These are phyloP conservation scores for Echinosophora koreensis DNA, from an alignment of 306 rosid species.

Conservation along the genomic window DNA sequence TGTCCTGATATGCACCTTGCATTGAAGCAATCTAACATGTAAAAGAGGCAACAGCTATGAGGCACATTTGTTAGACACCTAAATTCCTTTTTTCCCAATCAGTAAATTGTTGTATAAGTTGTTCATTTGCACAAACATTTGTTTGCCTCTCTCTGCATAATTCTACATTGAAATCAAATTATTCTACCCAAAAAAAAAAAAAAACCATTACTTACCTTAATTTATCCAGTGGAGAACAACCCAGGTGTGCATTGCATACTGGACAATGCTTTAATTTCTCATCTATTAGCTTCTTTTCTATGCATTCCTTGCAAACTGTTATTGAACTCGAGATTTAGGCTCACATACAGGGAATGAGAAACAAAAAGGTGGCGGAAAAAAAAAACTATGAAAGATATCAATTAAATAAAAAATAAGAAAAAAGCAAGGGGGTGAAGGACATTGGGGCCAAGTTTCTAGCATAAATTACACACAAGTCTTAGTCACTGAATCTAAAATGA, in stretches of 20 bases:
- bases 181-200: background rate
- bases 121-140: background rate
- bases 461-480: conserved; percentile 11
- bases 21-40: background rate
- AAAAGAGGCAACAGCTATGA: background rate
- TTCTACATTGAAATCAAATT: background rate
- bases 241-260: conserved; percentile 63
- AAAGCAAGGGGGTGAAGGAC: background rate
- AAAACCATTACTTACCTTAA: conserved; percentile 19
- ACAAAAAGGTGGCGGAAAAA: background rate
- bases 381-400: background rate
- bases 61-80: background rate
- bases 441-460: background rate
- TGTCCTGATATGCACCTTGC: background rate
- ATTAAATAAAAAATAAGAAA: conserved; percentile 11
- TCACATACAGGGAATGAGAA: background rate
- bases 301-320: conserved; percentile 84
- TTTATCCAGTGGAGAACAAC: conserved; percentile 66
- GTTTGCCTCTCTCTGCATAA: background rate
- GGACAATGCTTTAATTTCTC: conserved; percentile 61
- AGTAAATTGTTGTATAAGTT: background rate
- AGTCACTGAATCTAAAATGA: background rate
- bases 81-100: background rate
- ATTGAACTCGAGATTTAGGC: conserved; percentile 31
- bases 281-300: conserved; percentile 58